Conservation (phyloP, 305 asterid genomes). For the Solanum hybrid region DNA sequence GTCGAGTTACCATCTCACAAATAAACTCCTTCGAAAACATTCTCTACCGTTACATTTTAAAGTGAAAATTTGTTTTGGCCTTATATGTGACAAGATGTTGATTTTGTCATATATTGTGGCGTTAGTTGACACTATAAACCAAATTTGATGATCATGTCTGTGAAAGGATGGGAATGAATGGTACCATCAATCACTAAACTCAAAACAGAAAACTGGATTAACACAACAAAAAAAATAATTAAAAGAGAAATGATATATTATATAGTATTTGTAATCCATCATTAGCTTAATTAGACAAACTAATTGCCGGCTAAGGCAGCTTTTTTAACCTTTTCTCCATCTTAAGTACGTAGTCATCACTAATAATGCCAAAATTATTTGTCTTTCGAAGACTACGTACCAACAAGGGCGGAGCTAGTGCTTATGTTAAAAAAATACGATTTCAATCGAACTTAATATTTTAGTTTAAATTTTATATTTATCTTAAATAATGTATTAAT, state of each 20-base stretch:
- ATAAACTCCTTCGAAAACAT: neutral
- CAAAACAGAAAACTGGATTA: conserved; percentile 13
- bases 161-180: conserved; percentile 28
- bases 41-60: neutral
- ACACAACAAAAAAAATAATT: conserved; percentile 1
- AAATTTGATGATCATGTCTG: conserved; percentile 11
- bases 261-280: conserved; percentile 13
- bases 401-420: neutral
- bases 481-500: neutral
- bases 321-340: conserved; percentile 32
- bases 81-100: conserved; percentile 13
- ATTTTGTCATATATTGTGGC: conserved; percentile 37
- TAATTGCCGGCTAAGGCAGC: conserved; percentile 62
- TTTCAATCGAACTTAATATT: neutral
- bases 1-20: neutral
- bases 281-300: conserved; percentile 34
- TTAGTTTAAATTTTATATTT: neutral
- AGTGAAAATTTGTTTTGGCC: neutral
- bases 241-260: neutral
- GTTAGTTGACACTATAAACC: conserved; percentile 6
- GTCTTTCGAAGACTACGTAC: neutral
- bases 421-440: neutral
- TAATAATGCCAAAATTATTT: neutral
- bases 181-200: conserved; percentile 25
- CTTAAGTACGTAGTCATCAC: neutral